Percentiles rank a stretch among this genome's conserved stretches.
These are phyloP conservation scores for Allantophomopsis lycopodina DNA, from an alignment of 2,329 filamentous ascomycete genomes.

Conservation along the genomic window DNA sequence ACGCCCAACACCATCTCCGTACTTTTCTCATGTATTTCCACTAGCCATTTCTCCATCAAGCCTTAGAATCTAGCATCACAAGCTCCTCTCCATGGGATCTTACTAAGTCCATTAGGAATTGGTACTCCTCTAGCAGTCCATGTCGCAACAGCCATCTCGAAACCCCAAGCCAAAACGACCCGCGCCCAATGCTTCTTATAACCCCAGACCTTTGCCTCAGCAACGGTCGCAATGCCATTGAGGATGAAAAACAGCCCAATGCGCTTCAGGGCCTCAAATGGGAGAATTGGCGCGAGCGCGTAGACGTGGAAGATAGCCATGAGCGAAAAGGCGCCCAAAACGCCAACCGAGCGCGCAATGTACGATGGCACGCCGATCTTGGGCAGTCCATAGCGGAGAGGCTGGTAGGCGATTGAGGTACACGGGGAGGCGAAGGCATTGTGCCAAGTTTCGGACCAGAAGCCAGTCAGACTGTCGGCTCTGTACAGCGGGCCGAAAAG, in stretches of 20 bases:
- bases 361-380: slow-evolving; percentile 16
- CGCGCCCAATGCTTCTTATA: slow-evolving; percentile 19
- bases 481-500: slow-evolving; percentile 25
- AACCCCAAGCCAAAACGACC: slow-evolving; percentile 18
- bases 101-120: slow-evolving; percentile 19
- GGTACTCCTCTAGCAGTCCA: slow-evolving; percentile 19
- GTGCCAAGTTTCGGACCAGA: slow-evolving; percentile 27
- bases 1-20: too few species aligned
- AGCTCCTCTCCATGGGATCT: slow-evolving; percentile 17
- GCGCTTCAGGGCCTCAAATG: slow-evolving; percentile 15
- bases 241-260: slow-evolving; percentile 24
- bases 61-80: slow-evolving; percentile 7
- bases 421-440: slow-evolving; percentile 25
- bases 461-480: slow-evolving; percentile 20
- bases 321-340: slow-evolving; percentile 22
- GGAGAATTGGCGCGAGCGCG: slow-evolving; percentile 20
- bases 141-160: slow-evolving; percentile 19
- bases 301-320: slow-evolving; percentile 26
- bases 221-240: slow-evolving; percentile 22
- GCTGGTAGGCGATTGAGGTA: slow-evolving; percentile 22
- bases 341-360: slow-evolving; percentile 19
- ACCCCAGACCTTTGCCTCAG: slow-evolving; percentile 20
- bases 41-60: not conserved
- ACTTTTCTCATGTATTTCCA: too few species aligned
- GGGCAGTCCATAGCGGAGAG: slow-evolving; percentile 18